Evolutionary conservation across 768 basidiomycete genomes (phyloP), one percentile per base, ranked within the genome.

Genomic region (Dictyophora rubrovolvata): DNA sequence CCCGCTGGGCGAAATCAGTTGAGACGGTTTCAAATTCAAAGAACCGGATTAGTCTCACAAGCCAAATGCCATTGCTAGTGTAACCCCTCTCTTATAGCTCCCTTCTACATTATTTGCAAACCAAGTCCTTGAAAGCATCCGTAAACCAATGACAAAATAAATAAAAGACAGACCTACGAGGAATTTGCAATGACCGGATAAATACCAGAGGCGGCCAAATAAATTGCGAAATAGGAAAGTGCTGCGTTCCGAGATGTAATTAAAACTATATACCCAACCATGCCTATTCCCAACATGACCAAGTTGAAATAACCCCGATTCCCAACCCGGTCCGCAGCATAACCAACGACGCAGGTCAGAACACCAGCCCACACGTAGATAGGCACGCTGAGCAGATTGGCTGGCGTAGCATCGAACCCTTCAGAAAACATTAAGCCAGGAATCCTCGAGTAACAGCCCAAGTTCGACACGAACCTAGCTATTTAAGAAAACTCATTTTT

Each of bases 381-480:
- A 1, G 88, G 87, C 3, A 89, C 86, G 0, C 85, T 86, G 16
- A 91, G 73, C 11, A 90, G 68, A 65, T 90, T 89, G 1, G 87
- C 86, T 22, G 74, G 69, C 1, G 85, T 88, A 11, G 85, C 81
- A 42, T 71, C 69, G 71, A 78, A 86, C 3, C 84, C 85, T 79
- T 28, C 28, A 7, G 7, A 28, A 7, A 28, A 28, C 4, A 28
- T 28, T 28, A 28, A 7, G 28, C 28, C 28, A 28, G 28, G 7
- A 28, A 28, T 28, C 2, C 28, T 28, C 7, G 28, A 28, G 28
- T 28, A 28, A 28, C 28, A 28, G 4, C 7, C 28, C 28, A 7
- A 28, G 7, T 28, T 28, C 28, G 7, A 28, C 22, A 35, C 20
- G 9, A 36, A 54, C 53, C 53, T 54, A 54, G 28, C 53, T 54